Evolutionary conservation across 192 early-diverging fungal species (phyloP), one percentile per base, ranked within the genome.

Genomic region (Jimgerdemannia flammicorona): DNA sequence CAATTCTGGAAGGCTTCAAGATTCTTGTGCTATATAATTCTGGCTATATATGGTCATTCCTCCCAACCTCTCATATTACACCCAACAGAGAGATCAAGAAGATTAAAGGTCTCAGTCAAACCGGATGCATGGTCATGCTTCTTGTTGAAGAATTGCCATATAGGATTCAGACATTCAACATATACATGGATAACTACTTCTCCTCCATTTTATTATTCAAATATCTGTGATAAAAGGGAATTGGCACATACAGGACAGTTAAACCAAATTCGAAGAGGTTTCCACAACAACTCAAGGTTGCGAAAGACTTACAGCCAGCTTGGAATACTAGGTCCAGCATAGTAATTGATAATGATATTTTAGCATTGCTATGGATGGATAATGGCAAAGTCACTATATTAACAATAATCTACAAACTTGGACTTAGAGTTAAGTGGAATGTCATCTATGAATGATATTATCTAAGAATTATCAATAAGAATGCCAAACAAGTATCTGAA

Each of bases 371-470:
- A 3, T 83, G 77, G 82, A 71, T 76, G 29, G 79, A 83, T 54
- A 83, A 80, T 74, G 79, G 29, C 41, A 72, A 74, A 43, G 74
- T 75, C n/a, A 72, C 75, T 9, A 84, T 80, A 74, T 67, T 84
- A 41, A 77, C 54, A 43, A 84, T 79, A 39, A 78, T 84, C 66
- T 74, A 83, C 68, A 29, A 42, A 4, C 74, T 76, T 59, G 39
- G 67, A n/a, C n/a, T 43, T 18, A 70, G 67, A 3, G 70, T 72
- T 17, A 20, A 75, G 63, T 79, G 73, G 78, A 63, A 69, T 4
- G 72, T 74, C 14, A 14, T 1, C 8, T 14, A 2, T 59, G 18
- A 17, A 0, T 2, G 49, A 59, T 2, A 2, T 2, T 2, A 59
- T 59, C 49, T 2, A 59, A 59, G 49, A 59, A 59, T 59, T 14